phyloP scores from a whole-genome alignment of 2,329 filamentous ascomycete species.

The Drechslerella dactyloides region DNA sequence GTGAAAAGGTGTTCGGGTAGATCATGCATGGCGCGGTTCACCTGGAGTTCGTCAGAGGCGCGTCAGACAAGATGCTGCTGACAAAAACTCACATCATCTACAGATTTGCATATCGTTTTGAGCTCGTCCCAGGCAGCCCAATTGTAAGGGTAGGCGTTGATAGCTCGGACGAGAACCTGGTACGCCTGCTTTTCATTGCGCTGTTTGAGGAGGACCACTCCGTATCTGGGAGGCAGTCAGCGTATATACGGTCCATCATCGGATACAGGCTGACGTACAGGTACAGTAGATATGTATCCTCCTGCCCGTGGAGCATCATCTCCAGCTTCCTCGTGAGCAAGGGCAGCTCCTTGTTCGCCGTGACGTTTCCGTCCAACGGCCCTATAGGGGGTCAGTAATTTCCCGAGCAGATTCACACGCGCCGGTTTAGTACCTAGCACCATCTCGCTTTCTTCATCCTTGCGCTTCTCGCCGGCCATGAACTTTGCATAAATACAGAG shows the following conservation, averaged over 20 bases:
- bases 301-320: conserved; percentile 74
- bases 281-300: conserved; percentile 59
- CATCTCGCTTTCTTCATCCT: conserved; percentile 96
- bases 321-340: conserved; percentile 77
- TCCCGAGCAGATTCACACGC: background rate
- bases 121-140: conserved; percentile 98
- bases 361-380: conserved; percentile 83
- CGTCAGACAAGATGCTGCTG: background rate
- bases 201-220: conserved; percentile 84
- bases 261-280: background rate
- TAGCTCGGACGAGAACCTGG: conserved; percentile 84
- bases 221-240: conserved; percentile 64
- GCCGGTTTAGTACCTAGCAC: conserved; percentile 65
- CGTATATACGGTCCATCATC: background rate
- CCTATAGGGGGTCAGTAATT: conserved; percentile 60
- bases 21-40: conserved; percentile 73
- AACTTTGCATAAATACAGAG: conserved; percentile 90
- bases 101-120: conserved; percentile 75
- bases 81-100: conserved; percentile 75
- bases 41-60: conserved; percentile 60
- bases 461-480: conserved; percentile 91
- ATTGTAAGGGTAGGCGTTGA: conserved; percentile 89
- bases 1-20: conserved; percentile 90
- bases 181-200: conserved; percentile 87
- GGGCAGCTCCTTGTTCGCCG: conserved; percentile 82